Conservation (phyloP, 129 eudicot species). For the Saussurea involucrata region DNA sequence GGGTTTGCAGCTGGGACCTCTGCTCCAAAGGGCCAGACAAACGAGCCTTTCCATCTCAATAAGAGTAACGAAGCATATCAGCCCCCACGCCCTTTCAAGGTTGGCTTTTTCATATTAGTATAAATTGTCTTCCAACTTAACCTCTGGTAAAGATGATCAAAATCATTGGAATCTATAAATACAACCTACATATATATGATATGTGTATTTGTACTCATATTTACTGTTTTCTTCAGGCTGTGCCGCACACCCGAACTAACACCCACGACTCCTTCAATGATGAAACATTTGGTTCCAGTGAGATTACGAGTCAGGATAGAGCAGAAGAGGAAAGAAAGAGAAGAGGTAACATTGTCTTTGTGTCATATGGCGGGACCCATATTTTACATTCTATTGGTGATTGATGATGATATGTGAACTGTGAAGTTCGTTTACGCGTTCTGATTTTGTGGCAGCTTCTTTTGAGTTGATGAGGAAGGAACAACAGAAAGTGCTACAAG, state of each 20-base stretch:
- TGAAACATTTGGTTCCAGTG: conserved; percentile 93
- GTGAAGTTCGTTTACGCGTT: conserved; percentile 4
- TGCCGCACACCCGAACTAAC: conserved; percentile 59
- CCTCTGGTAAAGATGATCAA: neutral
- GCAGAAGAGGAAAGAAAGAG: conserved; percentile 90
- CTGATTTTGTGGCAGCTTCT: conserved; percentile 49
- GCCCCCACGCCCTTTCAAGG: conserved; percentile 99
- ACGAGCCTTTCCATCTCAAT: conserved; percentile 62
- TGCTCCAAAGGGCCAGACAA: conserved; percentile 56
- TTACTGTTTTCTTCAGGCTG: conserved; percentile 53
- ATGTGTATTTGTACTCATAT: neutral
- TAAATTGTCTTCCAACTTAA: neutral
- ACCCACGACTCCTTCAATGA: conserved; percentile 76
- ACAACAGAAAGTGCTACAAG: conserved; percentile 82
- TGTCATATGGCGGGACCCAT: neutral
- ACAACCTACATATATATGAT: neutral
- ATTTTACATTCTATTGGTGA: conserved; percentile 1
- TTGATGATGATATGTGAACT: conserved; percentile 23
- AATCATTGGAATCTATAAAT: neutral
- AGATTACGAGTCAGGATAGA: conserved; percentile 74
- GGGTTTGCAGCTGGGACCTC: conserved; percentile 70
- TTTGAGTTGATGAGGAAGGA: conserved; percentile 97
- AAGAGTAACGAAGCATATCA: conserved; percentile 89
- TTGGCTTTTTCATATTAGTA: conserved; percentile 15
- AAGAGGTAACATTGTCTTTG: conserved; percentile 56